phyloP scores from a whole-genome alignment of 2,329 filamentous ascomycete genomes.

The Catunica adiposa region DNA sequence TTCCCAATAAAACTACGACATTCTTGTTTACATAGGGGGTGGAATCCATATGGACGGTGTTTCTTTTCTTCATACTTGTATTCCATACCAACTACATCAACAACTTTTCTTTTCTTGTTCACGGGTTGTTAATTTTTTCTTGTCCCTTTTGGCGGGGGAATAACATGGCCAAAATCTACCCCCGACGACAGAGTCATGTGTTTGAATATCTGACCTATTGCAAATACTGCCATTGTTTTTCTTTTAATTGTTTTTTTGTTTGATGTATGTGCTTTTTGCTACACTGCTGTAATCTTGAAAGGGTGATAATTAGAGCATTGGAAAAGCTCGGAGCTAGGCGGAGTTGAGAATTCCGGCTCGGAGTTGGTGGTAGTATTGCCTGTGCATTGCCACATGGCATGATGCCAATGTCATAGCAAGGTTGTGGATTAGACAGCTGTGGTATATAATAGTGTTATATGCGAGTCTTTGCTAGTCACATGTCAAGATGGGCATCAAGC shows the following conservation, averaged over 20 bases:
- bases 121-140: not conserved
- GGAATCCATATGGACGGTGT: constrained; percentile 6
- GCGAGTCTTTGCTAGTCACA: too few species aligned
- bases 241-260: not conserved
- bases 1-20: constrained; percentile 1
- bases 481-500: too few species aligned
- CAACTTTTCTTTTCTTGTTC: constrained; percentile 7
- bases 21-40: not conserved
- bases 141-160: not conserved
- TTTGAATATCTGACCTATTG: not conserved
- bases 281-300: not conserved
- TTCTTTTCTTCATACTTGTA: constrained; percentile 8
- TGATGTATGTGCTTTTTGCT: not conserved
- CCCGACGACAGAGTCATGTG: not conserved
- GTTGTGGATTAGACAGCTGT: too few species aligned
- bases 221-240: not conserved
- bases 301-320: not conserved
- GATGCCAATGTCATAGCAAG: too few species aligned
- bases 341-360: not conserved
- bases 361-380: too few species aligned
- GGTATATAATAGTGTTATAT: too few species aligned
- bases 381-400: too few species aligned
- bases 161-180: too few species aligned
- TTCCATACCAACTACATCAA: constrained; percentile 10
- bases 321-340: not conserved